phyloP scores from a whole-genome alignment of 202 grass and related monocot species.

The Digitaria exilis region DNA sequence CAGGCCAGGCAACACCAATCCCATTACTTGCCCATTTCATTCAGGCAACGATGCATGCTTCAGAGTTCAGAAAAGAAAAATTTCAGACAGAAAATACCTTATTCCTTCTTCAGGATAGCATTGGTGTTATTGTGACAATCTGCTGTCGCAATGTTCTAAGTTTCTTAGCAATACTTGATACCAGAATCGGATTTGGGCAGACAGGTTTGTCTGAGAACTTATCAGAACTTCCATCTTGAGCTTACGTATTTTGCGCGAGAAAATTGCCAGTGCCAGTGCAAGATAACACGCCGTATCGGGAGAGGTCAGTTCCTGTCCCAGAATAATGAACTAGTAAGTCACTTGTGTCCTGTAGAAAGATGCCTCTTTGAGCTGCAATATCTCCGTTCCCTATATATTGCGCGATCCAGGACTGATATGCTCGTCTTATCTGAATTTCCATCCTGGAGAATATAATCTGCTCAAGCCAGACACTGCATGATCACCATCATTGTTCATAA shows the following conservation, averaged over 20 bases:
- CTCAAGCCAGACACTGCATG: background rate
- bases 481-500: background rate
- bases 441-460: background rate
- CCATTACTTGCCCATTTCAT: too few relatives aligned
- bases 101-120: background rate
- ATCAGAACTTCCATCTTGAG: background rate
- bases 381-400: background rate
- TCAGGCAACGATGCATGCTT: background rate
- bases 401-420: background rate
- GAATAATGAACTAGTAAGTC: conserved; percentile 3
- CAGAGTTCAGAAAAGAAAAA: background rate
- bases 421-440: conserved; percentile 14
- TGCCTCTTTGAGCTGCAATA: background rate
- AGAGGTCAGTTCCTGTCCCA: background rate
- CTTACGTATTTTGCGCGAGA: background rate
- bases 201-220: background rate
- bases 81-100: background rate
- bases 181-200: background rate
- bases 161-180: background rate
- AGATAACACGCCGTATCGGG: background rate
- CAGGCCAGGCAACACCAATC: too few relatives aligned
- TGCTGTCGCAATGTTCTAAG: background rate
- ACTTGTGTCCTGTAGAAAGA: background rate
- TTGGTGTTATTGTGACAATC: background rate
- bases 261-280: background rate